phyloP scores from a whole-genome alignment of 163 green algal genomes.

The Volvox carteri region DNA sequence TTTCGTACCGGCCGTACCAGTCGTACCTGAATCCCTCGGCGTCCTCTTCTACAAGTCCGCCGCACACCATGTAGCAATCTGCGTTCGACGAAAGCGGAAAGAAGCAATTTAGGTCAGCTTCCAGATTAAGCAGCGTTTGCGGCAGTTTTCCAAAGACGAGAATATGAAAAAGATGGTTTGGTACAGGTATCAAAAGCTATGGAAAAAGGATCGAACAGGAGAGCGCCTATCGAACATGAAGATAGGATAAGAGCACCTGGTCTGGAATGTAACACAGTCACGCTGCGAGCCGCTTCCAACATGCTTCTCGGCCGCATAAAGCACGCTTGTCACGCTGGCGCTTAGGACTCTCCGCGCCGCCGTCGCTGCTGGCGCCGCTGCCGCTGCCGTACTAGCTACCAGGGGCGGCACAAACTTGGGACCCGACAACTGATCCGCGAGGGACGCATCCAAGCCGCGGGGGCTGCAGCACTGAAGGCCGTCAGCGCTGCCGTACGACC shows the following conservation, averaged over 20 bases:
- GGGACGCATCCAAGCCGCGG: not conserved
- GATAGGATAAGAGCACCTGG: not conserved
- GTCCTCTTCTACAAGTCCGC: conserved; percentile 57
- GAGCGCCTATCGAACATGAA: not conserved
- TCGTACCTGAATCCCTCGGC: conserved; percentile 35
- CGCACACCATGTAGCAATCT: conserved; percentile 52
- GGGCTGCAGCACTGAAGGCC: conserved; percentile 32
- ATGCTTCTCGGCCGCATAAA: not conserved
- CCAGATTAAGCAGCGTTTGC: not conserved
- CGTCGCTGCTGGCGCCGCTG: not conserved
- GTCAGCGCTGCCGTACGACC: not conserved
- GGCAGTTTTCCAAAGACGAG: not conserved
- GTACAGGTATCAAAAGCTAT: not conserved
- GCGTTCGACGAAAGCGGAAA: not conserved
- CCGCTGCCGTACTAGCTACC: not conserved
- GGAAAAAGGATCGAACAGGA: not conserved
- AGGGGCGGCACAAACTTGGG: not conserved
- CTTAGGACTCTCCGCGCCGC: not conserved
- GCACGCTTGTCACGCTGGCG: not conserved
- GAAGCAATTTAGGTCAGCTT: too few species aligned
- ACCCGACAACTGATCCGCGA: not conserved
- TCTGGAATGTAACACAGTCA: not conserved
- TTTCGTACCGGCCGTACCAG: not conserved
- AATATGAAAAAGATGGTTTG: not conserved
- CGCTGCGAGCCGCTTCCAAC: too few species aligned